Evolutionary conservation across 148 eudicot genomes (phyloP).

Genomic region (Cornus florida): DNA sequence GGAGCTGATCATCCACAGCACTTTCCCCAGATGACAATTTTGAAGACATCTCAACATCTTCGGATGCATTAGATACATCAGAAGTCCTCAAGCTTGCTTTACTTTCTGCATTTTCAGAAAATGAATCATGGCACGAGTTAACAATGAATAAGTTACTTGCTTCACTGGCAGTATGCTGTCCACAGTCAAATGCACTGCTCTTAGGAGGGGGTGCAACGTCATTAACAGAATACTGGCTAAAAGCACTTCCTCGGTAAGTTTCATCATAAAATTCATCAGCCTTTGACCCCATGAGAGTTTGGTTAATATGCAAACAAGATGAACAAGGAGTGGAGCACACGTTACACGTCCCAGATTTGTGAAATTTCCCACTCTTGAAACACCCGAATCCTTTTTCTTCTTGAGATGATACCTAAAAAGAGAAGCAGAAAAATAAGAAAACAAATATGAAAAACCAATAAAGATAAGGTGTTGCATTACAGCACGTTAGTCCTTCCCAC

Average conservation of each 20-base stretch:
- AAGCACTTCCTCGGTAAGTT: constrained; percentile 28
- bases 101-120: constrained; percentile 34
- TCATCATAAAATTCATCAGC: constrained; percentile 45
- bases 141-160: constrained; percentile 25
- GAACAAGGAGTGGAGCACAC: constrained; percentile 47
- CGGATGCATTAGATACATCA: constrained; percentile 22
- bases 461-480: neutral
- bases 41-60: constrained; percentile 30
- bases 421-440: constrained; percentile 2
- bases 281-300: constrained; percentile 35
- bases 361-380: constrained; percentile 25
- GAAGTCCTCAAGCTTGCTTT: constrained; percentile 21
- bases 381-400: constrained; percentile 20
- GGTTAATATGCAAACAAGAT: constrained; percentile 39
- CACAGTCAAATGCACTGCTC: constrained; percentile 16
- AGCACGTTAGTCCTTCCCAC: neutral
- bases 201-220: constrained; percentile 18
- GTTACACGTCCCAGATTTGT: constrained; percentile 34
- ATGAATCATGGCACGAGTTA: constrained; percentile 24
- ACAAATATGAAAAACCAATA: neutral
- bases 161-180: constrained; percentile 25
- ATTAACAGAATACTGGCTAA: constrained; percentile 27
- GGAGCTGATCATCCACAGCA: constrained; percentile 11
- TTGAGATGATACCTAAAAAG: constrained; percentile 31
- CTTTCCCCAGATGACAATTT: constrained; percentile 16